Evolutionary conservation across 2,329 filamentous ascomycete genomes (phyloP), one percentile per base, ranked within the genome.

Genomic region (Trichoderma brevicompactum): DNA sequence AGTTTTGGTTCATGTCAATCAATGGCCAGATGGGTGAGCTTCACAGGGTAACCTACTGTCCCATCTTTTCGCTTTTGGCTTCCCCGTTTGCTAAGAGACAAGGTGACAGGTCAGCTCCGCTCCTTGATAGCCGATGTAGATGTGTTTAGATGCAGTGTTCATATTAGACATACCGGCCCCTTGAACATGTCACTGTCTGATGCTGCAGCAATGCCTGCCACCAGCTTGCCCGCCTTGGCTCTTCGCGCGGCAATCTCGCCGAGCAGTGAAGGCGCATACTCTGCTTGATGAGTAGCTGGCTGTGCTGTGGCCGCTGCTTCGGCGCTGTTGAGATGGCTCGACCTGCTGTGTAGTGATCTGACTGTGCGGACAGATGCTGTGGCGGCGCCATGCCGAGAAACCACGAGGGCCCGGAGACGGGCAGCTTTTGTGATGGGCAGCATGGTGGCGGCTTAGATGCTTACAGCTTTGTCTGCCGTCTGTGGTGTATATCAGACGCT

Each of bases 181-280:
- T 95, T 95, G 79, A 96, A 97, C 81, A 91, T 88, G 72, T 94
- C 90, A 76, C 91, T 92, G 76, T 89, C 89, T 2, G 90, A 89
- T 58, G 85, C 84, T 9, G 92, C 91, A 38, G 94, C 94, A 53
- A 92, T 85, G 43, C 90, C 90, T 17, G 89, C 91, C 68, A 91
- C 82, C 44, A 95, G 81, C 72, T 86, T 88, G 3, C 89, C 90
- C n/a, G 87, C 85, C 72, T 90, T 91, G 67, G 84, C 85, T 55
- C 94, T 86, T 61, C 77, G 71, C 5, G 72, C 74, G 34, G 73
- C 68, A 19, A 78, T 72, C 3, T 73, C 73, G 6, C 73, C 70
- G 28, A 78, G 72, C 13, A 72, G 69, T 2, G 74, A 73, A 8
- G 72, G 67, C 5, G 68, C 65, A 32, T 69, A 67, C 1, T 69